Base-by-base conservation (phyloP, 352 stramenopile genomes). In the Globisporangium nagaii region DNA sequence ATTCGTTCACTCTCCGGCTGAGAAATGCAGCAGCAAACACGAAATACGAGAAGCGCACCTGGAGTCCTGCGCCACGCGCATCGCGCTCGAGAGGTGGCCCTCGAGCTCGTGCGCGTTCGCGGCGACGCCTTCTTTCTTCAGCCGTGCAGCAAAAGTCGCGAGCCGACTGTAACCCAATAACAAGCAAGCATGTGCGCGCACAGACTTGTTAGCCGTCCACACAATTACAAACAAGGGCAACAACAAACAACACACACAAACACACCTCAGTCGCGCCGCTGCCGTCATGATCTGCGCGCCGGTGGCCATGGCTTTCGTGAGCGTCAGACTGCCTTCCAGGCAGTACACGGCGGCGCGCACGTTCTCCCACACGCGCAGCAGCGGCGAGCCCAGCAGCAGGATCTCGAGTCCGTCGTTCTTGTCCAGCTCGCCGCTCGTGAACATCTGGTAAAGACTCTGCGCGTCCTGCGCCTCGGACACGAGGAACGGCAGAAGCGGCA, bases 301-400 rank as follows among this genome's bases (percentile, higher is more conserved):
- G 0, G 81, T 91, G 10, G 60, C 59, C 45, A 89, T 58, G 12
- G 71, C 78, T 39, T 77, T 84, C 1, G 77, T 73, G 32, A 91
- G 69, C 13, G 70, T 76, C 34, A 88, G 67, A 25, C 73, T 80
- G 9, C 70, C 73, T 60, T 92, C 79, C 13, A 94, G 57, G 40
- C 76, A 88, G 48, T 90, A 87, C 34, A 90, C 68, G 11, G 66
- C 73, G 0, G 71, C 70, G 53, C 89, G 87, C 8, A 85, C 37
- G 53, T 94, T 94, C 48, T 73, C 58, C 84, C 81, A 92, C 36
- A 94, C 77, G 22, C 64, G 70, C 27, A 84, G 42, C 12, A 91
- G 60, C 22, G 80, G 78, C 3, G 84, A 91, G n/a, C 65, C 79
- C 12, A 86, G 59, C 53, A 92, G 52, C 52, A 90, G 65, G 25